Conservation (phyloP, 495 filamentous ascomycete genomes). For the Hypoxylon trugodes region DNA sequence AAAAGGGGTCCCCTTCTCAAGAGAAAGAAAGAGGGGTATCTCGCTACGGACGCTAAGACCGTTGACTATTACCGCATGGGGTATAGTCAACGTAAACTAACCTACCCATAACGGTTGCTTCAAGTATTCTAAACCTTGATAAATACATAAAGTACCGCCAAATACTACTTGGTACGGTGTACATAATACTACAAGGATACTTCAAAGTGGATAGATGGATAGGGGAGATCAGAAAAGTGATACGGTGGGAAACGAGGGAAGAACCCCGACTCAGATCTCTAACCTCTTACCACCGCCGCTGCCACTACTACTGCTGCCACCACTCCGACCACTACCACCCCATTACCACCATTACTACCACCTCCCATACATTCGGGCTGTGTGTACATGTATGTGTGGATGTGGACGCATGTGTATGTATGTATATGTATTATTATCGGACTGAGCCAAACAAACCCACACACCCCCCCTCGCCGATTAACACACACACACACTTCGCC, state of each 20-base stretch:
- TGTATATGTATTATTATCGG: too few relatives aligned
- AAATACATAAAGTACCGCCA: neutral
- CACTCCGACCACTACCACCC: neutral
- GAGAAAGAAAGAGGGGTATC: constrained; percentile 31
- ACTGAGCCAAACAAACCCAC: constrained; percentile 10
- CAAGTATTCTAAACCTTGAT: neutral
- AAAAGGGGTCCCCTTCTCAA: constrained; percentile 15
- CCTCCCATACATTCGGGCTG: constrained; percentile 9
- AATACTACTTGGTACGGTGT: constrained; percentile 6
- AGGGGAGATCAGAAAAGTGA: constrained; percentile 20
- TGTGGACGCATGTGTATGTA: too few relatives aligned
- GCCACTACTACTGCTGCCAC: neutral
- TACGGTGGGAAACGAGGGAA: constrained; percentile 26
- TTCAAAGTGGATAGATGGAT: neutral
- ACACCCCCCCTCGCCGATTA: constrained; percentile 28
- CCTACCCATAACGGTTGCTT: constrained; percentile 33
- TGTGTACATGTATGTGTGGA: too few relatives aligned
- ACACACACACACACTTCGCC: constrained; percentile 13
- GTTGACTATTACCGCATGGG: constrained; percentile 17
- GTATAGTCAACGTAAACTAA: constrained; percentile 5
- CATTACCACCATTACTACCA: constrained; percentile 7
- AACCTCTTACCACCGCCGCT: neutral
- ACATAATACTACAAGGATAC: constrained; percentile 6
- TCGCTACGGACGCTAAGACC: constrained; percentile 11
- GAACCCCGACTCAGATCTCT: constrained; percentile 34